These are phyloP conservation scores for Candida pseudocylindracea DNA, from an alignment of 1,139 yeast species.

Conservation along the genomic window DNA sequence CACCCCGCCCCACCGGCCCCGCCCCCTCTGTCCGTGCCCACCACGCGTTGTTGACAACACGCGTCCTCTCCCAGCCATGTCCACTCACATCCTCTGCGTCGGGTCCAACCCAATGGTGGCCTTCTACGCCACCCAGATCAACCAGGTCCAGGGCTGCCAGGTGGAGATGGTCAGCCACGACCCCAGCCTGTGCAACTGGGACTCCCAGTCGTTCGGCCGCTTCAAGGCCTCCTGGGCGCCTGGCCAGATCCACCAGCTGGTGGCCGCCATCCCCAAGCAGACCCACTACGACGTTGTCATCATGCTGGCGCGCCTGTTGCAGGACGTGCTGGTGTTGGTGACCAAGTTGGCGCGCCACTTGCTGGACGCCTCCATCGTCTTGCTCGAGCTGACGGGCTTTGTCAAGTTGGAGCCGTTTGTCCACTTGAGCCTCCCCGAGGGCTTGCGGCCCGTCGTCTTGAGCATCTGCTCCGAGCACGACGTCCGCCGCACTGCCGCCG, in stretches of 20 bases:
- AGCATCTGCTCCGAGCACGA: slow-evolving; percentile 50
- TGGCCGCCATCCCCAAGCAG: slow-evolving; percentile 5
- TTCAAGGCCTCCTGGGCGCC: slow-evolving; percentile 1
- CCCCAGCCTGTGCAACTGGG: slow-evolving; percentile 2
- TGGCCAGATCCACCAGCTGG: slow-evolving; percentile 2
- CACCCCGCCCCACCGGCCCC: not conserved
- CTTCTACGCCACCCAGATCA: slow-evolving; percentile 5
- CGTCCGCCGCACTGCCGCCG: slow-evolving; percentile 15
- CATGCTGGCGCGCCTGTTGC: slow-evolving; percentile 15
- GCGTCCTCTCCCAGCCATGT: slow-evolving; percentile 2
- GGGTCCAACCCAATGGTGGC: slow-evolving; percentile 8
- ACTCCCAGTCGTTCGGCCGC: slow-evolving; percentile 2
- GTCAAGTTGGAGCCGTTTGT: slow-evolving; percentile 53
- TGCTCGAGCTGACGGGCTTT: slow-evolving; percentile 50
- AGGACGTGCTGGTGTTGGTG: slow-evolving; percentile 16
- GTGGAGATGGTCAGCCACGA: slow-evolving; percentile 2
- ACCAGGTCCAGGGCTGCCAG: slow-evolving; percentile 2
- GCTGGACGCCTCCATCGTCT: slow-evolving; percentile 19
- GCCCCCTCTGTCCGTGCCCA: not conserved
- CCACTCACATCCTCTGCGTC: slow-evolving; percentile 7
- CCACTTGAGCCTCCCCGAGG: slow-evolving; percentile 10
- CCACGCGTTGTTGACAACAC: too few species aligned
- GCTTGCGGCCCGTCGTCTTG: slow-evolving; percentile 15
- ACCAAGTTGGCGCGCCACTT: slow-evolving; percentile 9
- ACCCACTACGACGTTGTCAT: slow-evolving; percentile 14